Evolutionary conservation across 257 asterid genomes (phyloP).

Genomic region (Solanum chaucha): DNA sequence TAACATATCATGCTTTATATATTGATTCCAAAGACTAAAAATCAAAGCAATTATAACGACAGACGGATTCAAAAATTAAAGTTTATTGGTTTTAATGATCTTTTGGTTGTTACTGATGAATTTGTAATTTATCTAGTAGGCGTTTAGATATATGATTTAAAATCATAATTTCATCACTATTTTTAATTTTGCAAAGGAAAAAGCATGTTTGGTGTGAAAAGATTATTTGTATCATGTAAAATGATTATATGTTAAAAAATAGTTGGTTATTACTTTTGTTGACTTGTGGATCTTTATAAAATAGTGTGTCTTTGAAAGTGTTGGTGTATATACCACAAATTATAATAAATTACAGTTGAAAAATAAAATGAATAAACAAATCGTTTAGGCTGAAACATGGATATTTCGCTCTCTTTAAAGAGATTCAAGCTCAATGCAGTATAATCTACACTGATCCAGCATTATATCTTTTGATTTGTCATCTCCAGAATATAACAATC

Average conservation of each 20-base stretch:
- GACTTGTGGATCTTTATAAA: neutral
- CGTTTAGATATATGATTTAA: neutral
- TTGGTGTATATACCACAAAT: neutral
- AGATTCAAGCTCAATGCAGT: neutral
- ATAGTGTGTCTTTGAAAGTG: neutral
- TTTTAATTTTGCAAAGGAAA: neutral
- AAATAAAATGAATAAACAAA: too few species aligned
- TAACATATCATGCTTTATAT: neutral
- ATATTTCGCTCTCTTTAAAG: neutral
- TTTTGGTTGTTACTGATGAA: too few species aligned
- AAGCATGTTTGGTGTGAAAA: neutral
- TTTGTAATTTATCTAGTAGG: neutral
- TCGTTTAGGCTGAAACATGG: neutral
- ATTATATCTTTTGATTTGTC: too few species aligned
- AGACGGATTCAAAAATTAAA: neutral
- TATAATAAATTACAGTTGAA: neutral
- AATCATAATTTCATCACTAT: too few species aligned
- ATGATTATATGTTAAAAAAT: too few species aligned
- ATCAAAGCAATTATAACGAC: neutral
- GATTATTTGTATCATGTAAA: rapidly evolving
- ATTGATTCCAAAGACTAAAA: neutral
- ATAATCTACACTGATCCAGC: too few species aligned
- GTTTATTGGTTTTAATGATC: too few species aligned
- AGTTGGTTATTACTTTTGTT: neutral
- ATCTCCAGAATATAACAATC: too few species aligned